Evolutionary conservation across 371 early-diverging fungal species (phyloP).

Genomic region (Mucor racemosus): DNA sequence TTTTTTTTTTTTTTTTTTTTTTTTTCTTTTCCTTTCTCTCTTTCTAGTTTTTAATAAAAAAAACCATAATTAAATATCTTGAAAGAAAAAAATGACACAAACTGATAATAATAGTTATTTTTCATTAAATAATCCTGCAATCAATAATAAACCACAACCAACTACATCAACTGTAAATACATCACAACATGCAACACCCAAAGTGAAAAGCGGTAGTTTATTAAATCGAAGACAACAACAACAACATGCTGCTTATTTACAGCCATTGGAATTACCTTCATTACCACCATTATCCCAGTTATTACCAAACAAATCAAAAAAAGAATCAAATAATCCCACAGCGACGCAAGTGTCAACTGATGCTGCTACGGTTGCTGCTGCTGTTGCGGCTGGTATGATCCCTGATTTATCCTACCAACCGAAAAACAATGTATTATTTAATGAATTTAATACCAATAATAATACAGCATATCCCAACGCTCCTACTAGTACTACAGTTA

Average conservation of each 20-base stretch:
- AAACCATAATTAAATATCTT: background rate
- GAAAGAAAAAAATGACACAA: conserved; percentile 14
- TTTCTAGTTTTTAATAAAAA: no score
- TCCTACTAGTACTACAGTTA: background rate
- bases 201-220: conserved; percentile 20
- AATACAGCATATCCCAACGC: background rate
- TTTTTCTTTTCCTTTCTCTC: background rate
- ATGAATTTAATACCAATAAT: conserved; percentile 2
- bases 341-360: background rate
- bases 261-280: conserved; percentile 33
- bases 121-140: conserved; percentile 6
- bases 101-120: conserved; percentile 15
- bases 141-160: background rate
- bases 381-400: conserved; percentile 12
- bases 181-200: conserved; percentile 3
- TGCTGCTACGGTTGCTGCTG: conserved; percentile 7
- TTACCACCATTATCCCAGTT: conserved; percentile 36
- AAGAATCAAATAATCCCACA: background rate
- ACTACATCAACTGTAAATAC: background rate
- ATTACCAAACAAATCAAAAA: conserved; percentile 16
- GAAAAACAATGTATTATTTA: background rate
- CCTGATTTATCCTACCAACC: background rate
- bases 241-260: conserved; percentile 14
- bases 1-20: background rate
- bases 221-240: conserved; percentile 30